These are phyloP conservation scores for Pezicula carpinea DNA, from an alignment of 2,329 filamentous ascomycete species.

Conservation along the genomic window DNA sequence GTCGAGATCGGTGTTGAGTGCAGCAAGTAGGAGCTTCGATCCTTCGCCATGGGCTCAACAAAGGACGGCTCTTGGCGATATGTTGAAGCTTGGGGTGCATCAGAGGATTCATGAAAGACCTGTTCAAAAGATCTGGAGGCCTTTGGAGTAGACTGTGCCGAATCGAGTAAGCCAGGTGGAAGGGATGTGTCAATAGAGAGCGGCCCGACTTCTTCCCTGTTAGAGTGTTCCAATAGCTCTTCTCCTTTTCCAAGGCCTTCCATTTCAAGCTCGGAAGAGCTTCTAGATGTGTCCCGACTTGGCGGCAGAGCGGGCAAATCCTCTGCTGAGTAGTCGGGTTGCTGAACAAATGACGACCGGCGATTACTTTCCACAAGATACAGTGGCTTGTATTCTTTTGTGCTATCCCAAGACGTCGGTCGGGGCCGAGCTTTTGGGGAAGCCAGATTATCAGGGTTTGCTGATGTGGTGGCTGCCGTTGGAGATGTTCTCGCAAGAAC, in stretches of 20 bases:
- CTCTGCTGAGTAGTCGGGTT: constrained; percentile 32
- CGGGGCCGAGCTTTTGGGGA: constrained; percentile 38
- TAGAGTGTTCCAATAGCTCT: constrained; percentile 1
- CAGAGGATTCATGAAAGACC: no score
- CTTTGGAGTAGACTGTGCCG: constrained; percentile 65
- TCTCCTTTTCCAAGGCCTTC: constrained; percentile 31
- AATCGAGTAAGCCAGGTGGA: constrained; percentile 51
- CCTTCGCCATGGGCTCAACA: constrained; percentile 37
- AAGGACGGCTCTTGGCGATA: constrained; percentile 30
- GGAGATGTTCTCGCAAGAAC: constrained; percentile 35
- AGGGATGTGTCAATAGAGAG: constrained; percentile 39
- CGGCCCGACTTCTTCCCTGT: constrained; percentile 8
- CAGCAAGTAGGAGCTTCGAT: constrained; percentile 38
- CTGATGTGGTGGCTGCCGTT: constrained; percentile 31
- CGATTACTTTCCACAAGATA: constrained; percentile 65
- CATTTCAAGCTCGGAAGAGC: constrained; percentile 34
- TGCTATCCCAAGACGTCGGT: constrained; percentile 58
- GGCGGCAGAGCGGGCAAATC: constrained; percentile 43
- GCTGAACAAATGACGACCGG: constrained; percentile 14
- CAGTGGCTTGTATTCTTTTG: constrained; percentile 72
- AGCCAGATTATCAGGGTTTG: constrained; percentile 23
- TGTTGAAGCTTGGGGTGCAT: constrained; percentile 3
- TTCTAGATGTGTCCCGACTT: constrained; percentile 42
- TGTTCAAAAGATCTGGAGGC: constrained; percentile 29
- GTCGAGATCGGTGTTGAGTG: constrained; percentile 31